Evolutionary conservation across 2,329 filamentous ascomycete genomes (phyloP).

Genomic region (Cryphonectria nitschkei): DNA sequence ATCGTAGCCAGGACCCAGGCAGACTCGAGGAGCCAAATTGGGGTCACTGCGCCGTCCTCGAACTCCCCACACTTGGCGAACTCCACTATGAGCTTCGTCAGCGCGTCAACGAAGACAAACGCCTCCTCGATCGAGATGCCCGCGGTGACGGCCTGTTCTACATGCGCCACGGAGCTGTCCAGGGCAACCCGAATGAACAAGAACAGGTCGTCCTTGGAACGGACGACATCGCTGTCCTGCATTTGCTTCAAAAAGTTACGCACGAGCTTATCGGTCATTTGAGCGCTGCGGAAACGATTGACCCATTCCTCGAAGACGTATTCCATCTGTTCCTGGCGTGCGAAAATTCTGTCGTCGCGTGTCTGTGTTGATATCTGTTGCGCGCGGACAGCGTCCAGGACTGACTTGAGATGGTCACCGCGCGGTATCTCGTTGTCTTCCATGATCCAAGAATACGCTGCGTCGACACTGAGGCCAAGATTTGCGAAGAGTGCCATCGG

Average conservation of each 20-base stretch:
- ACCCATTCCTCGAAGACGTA: constrained; percentile 98
- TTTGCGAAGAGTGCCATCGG: constrained; percentile 82
- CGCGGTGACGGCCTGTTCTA: constrained; percentile 70
- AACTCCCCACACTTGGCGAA: constrained; percentile 75
- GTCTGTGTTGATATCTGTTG: constrained; percentile 49
- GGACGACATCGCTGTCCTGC: constrained; percentile 73
- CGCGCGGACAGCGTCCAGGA: constrained; percentile 49
- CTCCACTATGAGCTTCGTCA: constrained; percentile 78
- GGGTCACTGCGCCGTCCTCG: constrained; percentile 60
- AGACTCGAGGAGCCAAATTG: constrained; percentile 74
- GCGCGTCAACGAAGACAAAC: constrained; percentile 71
- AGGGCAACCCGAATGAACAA: constrained; percentile 81
- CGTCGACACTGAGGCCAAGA: constrained; percentile 81
- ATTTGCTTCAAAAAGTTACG: constrained; percentile 83
- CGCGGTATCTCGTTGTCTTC: constrained; percentile 69
- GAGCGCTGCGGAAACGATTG: constrained; percentile 76
- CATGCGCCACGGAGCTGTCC: constrained; percentile 77
- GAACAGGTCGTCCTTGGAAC: constrained; percentile 74
- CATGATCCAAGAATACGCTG: constrained; percentile 78
- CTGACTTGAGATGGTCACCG: constrained; percentile 73
- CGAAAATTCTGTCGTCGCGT: constrained; percentile 58
- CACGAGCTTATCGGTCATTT: constrained; percentile 72
- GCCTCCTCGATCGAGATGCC: constrained; percentile 61
- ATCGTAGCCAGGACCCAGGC: constrained; percentile 78
- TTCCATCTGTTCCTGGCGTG: constrained; percentile 81